phyloP scores from a whole-genome alignment of 208 protist species.

The Novymonas esmeraldas region DNA sequence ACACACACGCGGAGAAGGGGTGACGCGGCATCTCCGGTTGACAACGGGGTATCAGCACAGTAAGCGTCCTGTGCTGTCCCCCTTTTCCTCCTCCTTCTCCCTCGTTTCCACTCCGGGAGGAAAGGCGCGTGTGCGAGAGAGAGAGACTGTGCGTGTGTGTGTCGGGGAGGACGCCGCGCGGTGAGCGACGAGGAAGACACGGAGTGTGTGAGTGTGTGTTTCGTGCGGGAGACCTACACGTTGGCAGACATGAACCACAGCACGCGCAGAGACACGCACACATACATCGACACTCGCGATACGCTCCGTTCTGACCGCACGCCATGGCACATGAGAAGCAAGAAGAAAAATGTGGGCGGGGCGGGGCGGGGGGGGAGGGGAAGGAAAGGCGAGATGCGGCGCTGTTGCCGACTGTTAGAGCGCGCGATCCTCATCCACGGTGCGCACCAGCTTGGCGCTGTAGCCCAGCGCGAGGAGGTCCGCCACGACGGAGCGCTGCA shows the following conservation, averaged over 20 bases:
- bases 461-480: conserved; percentile 59
- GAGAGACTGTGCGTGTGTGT: too few species aligned
- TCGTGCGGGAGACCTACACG: too few species aligned
- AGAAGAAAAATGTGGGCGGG: neutral
- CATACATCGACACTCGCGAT: neutral
- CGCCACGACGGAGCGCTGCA: conserved; percentile 68
- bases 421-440: conserved; percentile 56
- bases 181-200: too few species aligned
- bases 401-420: conserved; percentile 18
- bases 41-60: too few species aligned
- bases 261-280: neutral
- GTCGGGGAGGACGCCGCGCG: too few species aligned
- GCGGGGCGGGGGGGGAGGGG: neutral
- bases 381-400: neutral
- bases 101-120: too few species aligned
- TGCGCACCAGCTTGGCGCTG: conserved; percentile 58
- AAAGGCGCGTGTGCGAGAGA: too few species aligned
- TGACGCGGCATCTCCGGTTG: too few species aligned
- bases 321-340: neutral
- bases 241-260: too few species aligned
- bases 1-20: too few species aligned
- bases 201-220: conserved; percentile 4
- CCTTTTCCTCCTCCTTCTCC: too few species aligned
- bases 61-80: too few species aligned
- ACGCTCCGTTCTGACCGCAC: neutral